phyloP scores from a whole-genome alignment of 2,329 filamentous ascomycete species.

The Alternaria longipes region DNA sequence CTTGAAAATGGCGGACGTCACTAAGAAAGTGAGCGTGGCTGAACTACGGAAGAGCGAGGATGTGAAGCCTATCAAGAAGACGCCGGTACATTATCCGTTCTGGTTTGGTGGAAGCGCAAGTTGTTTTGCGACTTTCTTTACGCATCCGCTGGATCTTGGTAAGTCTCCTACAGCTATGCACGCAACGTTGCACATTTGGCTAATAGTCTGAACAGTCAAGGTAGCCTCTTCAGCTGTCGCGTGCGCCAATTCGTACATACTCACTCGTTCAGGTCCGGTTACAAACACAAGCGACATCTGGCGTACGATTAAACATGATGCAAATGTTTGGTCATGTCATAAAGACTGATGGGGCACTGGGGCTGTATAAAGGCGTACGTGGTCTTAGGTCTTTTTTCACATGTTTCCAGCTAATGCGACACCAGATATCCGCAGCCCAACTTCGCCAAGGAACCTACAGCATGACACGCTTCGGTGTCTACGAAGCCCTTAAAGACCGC shows the following conservation, averaged over 20 bases:
- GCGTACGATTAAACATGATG: slow-evolving; percentile 78
- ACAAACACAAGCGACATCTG: slow-evolving; percentile 77
- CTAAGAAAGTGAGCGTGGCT: slow-evolving; percentile 43
- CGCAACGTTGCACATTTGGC: slow-evolving; percentile 17
- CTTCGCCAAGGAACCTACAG: slow-evolving; percentile 93
- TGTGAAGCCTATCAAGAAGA: slow-evolving; percentile 44
- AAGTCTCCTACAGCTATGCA: slow-evolving; percentile 52
- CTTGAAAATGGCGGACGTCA: slow-evolving; percentile 53
- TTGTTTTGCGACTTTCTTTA: slow-evolving; percentile 89
- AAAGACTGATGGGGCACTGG: slow-evolving; percentile 76
- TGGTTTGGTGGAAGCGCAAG: slow-evolving; percentile 98
- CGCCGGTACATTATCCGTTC: slow-evolving; percentile 59
- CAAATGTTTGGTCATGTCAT: slow-evolving; percentile 86
- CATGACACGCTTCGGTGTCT: slow-evolving; percentile 94
- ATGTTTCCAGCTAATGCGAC: background rate
- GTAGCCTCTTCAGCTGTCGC: slow-evolving; percentile 38
- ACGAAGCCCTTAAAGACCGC: slow-evolving; percentile 87
- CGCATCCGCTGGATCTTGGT: slow-evolving; percentile 93
- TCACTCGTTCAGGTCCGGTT: slow-evolving; percentile 73
- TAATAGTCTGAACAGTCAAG: slow-evolving; percentile 54
- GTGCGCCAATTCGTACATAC: slow-evolving; percentile 13
- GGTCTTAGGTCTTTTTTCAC: background rate
- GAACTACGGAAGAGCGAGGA: slow-evolving; percentile 54
- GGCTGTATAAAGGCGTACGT: slow-evolving; percentile 83
- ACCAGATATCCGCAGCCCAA: slow-evolving; percentile 82